These are phyloP conservation scores for Sporisorium graminicola DNA, from an alignment of 1,284 basidiomycete species.

Conservation along the genomic window DNA sequence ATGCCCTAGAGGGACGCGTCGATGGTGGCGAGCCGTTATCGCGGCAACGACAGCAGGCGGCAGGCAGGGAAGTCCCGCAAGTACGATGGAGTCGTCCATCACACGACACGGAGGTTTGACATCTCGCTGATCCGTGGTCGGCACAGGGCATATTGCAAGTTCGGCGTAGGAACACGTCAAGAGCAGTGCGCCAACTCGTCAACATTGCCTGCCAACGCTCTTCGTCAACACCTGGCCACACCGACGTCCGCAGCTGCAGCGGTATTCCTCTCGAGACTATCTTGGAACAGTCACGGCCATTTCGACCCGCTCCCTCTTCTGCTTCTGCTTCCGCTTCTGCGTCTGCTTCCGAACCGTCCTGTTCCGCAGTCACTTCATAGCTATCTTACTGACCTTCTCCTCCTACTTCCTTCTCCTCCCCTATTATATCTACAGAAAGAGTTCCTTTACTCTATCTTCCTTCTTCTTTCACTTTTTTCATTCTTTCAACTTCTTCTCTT, in stretches of 20 bases:
- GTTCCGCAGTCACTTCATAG: neutral
- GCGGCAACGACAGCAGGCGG: constrained; percentile 3
- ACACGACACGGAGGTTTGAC: neutral
- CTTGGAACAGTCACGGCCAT: neutral
- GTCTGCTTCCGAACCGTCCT: neutral
- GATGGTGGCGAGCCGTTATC: neutral
- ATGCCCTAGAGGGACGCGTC: neutral
- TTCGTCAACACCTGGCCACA: neutral
- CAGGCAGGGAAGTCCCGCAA: too few species aligned
- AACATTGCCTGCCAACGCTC: neutral
- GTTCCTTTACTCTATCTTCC: constrained; percentile 35
- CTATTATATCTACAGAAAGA: constrained; percentile 22
- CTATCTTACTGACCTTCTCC: constrained; percentile 15
- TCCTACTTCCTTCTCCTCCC: neutral
- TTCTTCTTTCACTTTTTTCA: constrained; percentile 12
- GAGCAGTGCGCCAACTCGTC: neutral
- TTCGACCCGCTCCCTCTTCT: neutral
- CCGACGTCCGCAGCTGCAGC: neutral
- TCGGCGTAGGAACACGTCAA: neutral
- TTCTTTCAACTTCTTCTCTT: neutral
- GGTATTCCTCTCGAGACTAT: neutral
- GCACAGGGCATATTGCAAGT: neutral
- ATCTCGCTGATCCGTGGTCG: neutral
- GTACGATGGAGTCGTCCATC: neutral
- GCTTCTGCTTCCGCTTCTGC: neutral